Evolutionary conservation across 2,329 filamentous ascomycete genomes (phyloP).

Genomic region (Verticillium longisporum): DNA sequence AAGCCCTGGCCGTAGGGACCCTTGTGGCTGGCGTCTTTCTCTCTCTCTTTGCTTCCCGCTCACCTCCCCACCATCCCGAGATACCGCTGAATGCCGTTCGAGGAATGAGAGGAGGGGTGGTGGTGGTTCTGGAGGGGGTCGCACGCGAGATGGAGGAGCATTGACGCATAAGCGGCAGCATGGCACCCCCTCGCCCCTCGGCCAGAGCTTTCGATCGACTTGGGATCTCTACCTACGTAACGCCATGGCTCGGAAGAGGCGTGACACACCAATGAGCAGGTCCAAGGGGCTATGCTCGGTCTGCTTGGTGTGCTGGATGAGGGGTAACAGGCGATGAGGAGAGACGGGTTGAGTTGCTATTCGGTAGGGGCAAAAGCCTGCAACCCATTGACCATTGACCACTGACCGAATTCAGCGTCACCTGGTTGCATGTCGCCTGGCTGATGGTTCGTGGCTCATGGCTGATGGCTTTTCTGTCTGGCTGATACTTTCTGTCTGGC

Average conservation of each 20-base stretch:
- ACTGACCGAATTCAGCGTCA: background rate
- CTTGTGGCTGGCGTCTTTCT: background rate
- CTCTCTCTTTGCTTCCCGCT: too few relatives aligned
- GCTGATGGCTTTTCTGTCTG: background rate
- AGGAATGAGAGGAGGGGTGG: background rate
- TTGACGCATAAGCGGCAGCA: background rate
- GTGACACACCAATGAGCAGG: background rate
- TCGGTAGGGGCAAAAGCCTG: background rate
- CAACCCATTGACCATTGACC: background rate
- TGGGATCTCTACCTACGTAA: background rate
- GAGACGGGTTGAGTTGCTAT: background rate
- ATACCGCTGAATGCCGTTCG: background rate
- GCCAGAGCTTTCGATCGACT: background rate
- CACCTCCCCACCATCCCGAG: background rate
- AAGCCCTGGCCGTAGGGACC: background rate
- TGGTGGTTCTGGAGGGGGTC: background rate
- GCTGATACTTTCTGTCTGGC: background rate
- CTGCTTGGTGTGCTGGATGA: background rate
- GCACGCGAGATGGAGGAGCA: background rate
- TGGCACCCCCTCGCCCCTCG: background rate
- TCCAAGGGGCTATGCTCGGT: background rate
- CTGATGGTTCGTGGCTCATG: background rate
- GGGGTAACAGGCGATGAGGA: background rate
- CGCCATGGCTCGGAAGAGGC: background rate
- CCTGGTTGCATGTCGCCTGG: background rate